A percentile compares a stretch with the other conserved stretches of the same genome.
Conservation (phyloP, 164 flowering plant genomes). For the grape (Vitis vinifera) region DNA sequence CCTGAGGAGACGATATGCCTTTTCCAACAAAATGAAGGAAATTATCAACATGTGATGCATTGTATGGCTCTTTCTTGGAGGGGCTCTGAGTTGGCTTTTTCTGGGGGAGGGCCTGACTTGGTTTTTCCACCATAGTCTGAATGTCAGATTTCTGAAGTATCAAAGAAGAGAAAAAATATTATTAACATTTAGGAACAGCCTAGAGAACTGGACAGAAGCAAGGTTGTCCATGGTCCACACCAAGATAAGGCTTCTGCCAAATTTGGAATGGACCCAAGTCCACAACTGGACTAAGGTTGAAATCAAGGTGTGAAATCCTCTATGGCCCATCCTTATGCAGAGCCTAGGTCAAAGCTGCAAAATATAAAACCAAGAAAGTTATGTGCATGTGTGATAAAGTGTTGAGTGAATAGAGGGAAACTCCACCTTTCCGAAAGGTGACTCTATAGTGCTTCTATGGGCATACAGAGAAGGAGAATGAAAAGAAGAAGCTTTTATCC, state of each 20-base stretch:
- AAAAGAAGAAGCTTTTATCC: conserved; percentile 10
- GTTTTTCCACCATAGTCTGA: conserved; percentile 21
- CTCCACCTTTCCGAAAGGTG: conserved; percentile 33
- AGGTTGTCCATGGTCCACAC: neutral
- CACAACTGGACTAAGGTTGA: neutral
- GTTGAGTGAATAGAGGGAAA: neutral
- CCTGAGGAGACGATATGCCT: conserved; percentile 16
- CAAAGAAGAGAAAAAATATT: conserved; percentile 1
- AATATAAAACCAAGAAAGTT: neutral
- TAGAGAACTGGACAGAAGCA: neutral
- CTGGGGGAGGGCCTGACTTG: conserved; percentile 21
- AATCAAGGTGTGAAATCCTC: neutral
- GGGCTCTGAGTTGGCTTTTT: conserved; percentile 28
- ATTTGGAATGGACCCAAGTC: too few relatives aligned
- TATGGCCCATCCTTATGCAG: neutral
- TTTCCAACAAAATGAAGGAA: conserved; percentile 9
- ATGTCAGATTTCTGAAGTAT: neutral
- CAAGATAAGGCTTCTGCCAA: neutral
- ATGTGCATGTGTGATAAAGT: neutral
- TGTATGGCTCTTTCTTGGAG: conserved; percentile 18
- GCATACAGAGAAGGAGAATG: conserved; percentile 28
- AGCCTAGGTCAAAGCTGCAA: neutral
- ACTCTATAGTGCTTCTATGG: conserved; percentile 12
- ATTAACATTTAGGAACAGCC: neutral
- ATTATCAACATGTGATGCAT: conserved; percentile 11